These are phyloP conservation scores for Colletotrichum noveboracense DNA, from an alignment of 2,329 filamentous ascomycete species.

Conservation along the genomic window DNA sequence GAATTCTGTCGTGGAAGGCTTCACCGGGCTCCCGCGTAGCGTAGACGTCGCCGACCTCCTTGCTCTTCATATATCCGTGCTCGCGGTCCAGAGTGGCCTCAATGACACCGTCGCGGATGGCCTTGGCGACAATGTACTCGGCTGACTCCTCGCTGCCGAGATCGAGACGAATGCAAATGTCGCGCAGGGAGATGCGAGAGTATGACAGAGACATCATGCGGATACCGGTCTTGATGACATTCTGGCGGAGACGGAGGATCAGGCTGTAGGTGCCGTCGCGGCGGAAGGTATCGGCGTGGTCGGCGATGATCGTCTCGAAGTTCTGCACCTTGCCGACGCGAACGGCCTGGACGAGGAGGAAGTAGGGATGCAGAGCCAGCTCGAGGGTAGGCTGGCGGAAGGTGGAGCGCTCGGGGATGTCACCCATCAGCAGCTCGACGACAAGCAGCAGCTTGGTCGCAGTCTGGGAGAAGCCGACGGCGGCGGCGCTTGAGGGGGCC, in stretches of 20 bases:
- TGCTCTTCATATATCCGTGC: conserved; percentile 97
- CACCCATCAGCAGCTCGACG: conserved; percentile 96
- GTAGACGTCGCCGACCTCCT: conserved; percentile 94
- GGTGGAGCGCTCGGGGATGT: conserved; percentile 93
- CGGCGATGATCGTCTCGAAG: conserved; percentile 85
- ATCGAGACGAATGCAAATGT: conserved; percentile 95
- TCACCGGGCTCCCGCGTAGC: conserved; percentile 94
- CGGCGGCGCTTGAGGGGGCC: conserved; percentile 86
- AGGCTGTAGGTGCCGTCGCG: conserved; percentile 95
- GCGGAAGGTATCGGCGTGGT: conserved; percentile 84
- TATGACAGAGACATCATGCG: conserved; percentile 99
- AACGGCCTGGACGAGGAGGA: conserved; percentile 91
- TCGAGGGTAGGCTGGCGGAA: conserved; percentile 92
- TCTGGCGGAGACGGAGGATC: conserved; percentile 92
- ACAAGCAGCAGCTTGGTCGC: conserved; percentile 96
- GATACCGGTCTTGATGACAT: conserved; percentile 99
- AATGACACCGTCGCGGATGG: conserved; percentile 95
- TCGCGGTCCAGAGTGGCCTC: conserved; percentile 94
- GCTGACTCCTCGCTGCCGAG: conserved; percentile 96
- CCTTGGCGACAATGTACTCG: conserved; percentile 99
- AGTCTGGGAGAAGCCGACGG: conserved; percentile 93
- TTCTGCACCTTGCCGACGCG: conserved; percentile 95
- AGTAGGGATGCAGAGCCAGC: conserved; percentile 87
- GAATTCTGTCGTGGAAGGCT: conserved; percentile 96
- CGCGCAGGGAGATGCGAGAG: conserved; percentile 93